Base-by-base conservation (phyloP, 805 yeast genomes). In the Debaryomyces tyrocola region DNA sequence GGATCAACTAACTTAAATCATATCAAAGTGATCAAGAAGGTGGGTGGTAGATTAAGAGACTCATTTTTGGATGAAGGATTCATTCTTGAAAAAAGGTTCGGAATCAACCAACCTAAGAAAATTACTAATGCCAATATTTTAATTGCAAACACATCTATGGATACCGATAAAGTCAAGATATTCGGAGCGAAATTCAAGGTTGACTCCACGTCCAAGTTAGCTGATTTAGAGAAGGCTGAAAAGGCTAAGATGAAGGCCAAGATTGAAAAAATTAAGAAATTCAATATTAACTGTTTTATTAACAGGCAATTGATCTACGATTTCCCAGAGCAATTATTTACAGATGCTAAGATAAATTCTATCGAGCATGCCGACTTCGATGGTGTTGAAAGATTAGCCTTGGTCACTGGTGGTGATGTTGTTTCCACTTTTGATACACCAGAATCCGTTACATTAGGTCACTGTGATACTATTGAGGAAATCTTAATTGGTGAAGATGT, bases 351-450 rank as follows among this genome's bases (percentile, higher is more conserved):
- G 45, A 87, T 94, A 58, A 91, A 89, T 67, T 84, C 97, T 18
- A 90, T 94, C 53, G 99, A 94, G 69, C 99, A 94, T 64, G 98
- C 99, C 12, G 99, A 94, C 68, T 94, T 94, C 59, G 98, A 89
- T 61, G 99, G 98, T 60, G 89, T 94, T 45, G 99, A 94, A 74
- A 84, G 98, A 64, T 79, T 94, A 55, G 96, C 99, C 2, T 75
- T 92, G 35, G 99, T 90, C 28, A 91, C 98, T 10, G 99, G 99
- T 43, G 99, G 97, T 63, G 98, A 94, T 75, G 97, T 94, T 44
- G 96, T 85, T 1, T 90, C 98, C 6, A 92, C 98, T 1, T 94
- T 94, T 64, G 99, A 94, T 63, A 78, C 84, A 55, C 96, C 98
- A 20, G 95, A 87, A 45, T 79, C 79, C 46, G 96, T 88, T 47